Base-by-base conservation (phyloP, 768 basidiomycete species). In the Dendrothele bispora region DNA sequence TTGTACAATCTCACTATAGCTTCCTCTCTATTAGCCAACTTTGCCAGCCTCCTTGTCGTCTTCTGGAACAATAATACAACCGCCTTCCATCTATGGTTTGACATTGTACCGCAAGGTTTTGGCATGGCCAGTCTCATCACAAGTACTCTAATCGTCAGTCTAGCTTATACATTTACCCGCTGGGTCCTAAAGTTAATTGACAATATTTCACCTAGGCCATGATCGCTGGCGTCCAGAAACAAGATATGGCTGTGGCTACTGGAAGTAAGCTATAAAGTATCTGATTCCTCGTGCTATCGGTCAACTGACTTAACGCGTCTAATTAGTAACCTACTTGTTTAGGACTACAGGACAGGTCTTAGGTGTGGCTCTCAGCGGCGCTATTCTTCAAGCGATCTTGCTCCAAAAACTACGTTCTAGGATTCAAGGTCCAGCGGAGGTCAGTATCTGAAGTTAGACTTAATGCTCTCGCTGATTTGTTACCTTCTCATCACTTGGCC, bases 341-440 rank as follows among this genome's bases (percentile, higher is more conserved):
- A 75, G 95, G 53, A 94, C 92, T 7, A 88, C 91, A 15, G 95
- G 95, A 3, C 95, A 98, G 72, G 97, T 97, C 20, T 77, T 98
- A 46, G 97, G 95, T 28, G 95, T 99, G 45, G 89, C 90, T 57
- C 71, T 95, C 38, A 85, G 84, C 56, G 90, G 92, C 18, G 86
- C 91, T 0, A 64, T 98, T 22, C 69, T 95, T 26, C 95, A 99
- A 66, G 78, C 80, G 5, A 76, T 95, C 28, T 74, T 99, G 32
- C 68, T 84, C 24, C 65, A 72, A 39, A 82, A 89, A 59, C 72
- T 99, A 46, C 79, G 80, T 48, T 67, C 75, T 51, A 78, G 84
- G 43, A 95, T 99, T 55, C 78, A 74, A 5, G 95, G 91, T 1
- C 83, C 95, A 46, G 71, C 72, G 56, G 71, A 89, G 71, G 90